Evolutionary conservation across 805 yeast genomes (phyloP).

Genomic region (Hanseniaspora hatyaiensis): DNA sequence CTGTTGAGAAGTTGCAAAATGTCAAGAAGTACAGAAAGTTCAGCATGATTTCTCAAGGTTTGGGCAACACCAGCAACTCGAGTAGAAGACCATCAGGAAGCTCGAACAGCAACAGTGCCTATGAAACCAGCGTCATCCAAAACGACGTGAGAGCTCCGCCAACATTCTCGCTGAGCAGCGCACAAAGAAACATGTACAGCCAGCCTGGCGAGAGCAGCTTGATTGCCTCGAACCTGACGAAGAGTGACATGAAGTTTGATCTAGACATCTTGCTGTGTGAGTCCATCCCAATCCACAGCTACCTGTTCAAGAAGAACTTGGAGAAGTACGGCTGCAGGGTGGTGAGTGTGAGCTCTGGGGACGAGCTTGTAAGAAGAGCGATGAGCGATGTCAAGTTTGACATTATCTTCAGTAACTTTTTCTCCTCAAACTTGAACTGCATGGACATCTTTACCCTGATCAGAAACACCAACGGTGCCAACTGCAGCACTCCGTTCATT

Average conservation of each 20-base stretch:
- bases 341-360: constrained; percentile 64
- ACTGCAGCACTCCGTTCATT: constrained; percentile 63
- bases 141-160: background rate
- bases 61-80: background rate
- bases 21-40: constrained; percentile 8
- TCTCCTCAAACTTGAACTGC: constrained; percentile 54
- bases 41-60: background rate
- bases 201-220: too few relatives aligned
- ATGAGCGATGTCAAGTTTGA: constrained; percentile 79
- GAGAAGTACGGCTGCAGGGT: constrained; percentile 69
- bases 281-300: constrained; percentile 72
- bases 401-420: constrained; percentile 63
- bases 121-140: background rate
- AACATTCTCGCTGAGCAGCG: background rate
- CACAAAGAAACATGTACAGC: too few relatives aligned
- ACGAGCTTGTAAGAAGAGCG: constrained; percentile 68
- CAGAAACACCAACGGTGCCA: constrained; percentile 63
- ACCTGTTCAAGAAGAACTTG: constrained; percentile 49
- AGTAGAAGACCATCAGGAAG: constrained; percentile 15
- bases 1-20: constrained; percentile 7
- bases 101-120: background rate
- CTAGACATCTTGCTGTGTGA: constrained; percentile 74
- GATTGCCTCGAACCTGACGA: constrained; percentile 26
- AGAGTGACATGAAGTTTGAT: constrained; percentile 16
- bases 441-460: constrained; percentile 68